phyloP scores from a whole-genome alignment of 2,329 filamentous ascomycete species.

The Leptographium radiaticola region DNA sequence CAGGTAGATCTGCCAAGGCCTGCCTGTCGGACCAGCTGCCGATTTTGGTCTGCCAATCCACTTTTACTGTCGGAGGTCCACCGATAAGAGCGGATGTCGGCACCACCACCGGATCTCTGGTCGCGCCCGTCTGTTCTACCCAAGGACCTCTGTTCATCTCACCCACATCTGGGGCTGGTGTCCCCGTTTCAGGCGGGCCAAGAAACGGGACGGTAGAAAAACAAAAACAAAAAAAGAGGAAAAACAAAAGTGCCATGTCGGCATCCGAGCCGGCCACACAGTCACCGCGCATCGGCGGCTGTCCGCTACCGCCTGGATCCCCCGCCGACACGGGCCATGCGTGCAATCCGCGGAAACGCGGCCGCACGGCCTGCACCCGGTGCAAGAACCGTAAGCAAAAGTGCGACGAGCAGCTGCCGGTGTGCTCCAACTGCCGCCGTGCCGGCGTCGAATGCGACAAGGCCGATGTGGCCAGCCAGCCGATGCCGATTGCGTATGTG shows the following conservation, averaged over 20 bases:
- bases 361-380: slow-evolving; percentile 64
- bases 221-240: background rate
- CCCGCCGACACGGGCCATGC: slow-evolving; percentile 13
- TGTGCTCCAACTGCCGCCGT: slow-evolving; percentile 4
- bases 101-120: too few species aligned
- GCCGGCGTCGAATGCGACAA: slow-evolving; percentile 5
- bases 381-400: slow-evolving; percentile 60
- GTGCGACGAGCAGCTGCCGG: slow-evolving; percentile 4
- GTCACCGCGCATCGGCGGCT: background rate
- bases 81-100: too few species aligned
- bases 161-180: background rate
- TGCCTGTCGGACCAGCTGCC: too few species aligned
- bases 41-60: too few species aligned
- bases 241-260: background rate
- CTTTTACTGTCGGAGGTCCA: too few species aligned
- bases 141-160: too few species aligned
- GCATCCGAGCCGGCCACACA: background rate
- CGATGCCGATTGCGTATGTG: background rate
- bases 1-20: too few species aligned
- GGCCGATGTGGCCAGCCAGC: background rate
- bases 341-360: slow-evolving; percentile 50
- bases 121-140: too few species aligned
- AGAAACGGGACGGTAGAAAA: too few species aligned
- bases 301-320: slow-evolving; percentile 34
- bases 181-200: background rate